Base-by-base conservation (phyloP, 768 basidiomycete species). In the Termitomyces eurrhizus region DNA sequence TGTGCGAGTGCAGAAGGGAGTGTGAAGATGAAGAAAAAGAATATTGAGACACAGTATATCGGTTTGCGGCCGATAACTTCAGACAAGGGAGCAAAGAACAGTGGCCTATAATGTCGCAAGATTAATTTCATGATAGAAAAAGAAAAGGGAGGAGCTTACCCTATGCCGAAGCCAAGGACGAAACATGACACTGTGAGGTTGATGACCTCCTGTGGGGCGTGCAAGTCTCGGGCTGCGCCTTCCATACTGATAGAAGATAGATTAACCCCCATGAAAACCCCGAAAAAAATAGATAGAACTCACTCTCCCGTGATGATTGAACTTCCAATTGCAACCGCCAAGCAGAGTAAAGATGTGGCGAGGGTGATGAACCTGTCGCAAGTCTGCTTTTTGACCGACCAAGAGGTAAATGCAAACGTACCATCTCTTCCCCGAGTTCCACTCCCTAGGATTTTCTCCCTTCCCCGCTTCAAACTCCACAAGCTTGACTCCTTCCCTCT, bases 21-120 rank as follows among this genome's bases (percentile, higher is more conserved):
- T 24, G 78, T 79, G 72, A 80, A 81, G 58, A 83, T 69, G 61
- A 77, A 77, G 65, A 71, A 78, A 36, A 79, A 67, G 64, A 77
- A 73, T 35, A 77, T 71, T 64, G 72, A 75, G 56, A 73, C 62
- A 45, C 60, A 65, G 60, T 78, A 79, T 3, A 77, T 69, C 7
- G 74, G 74, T 33, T 62, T 69, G 14, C 78, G 70, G 7, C 78
- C 77, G 16, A 74, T 66, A 12, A 78, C 69, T 65, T 79, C 76
- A 7, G 75, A 76, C 6, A 78, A 67, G 14, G 66, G 76, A 12
- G 76, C 80, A 70, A 67, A 75, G 63, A 77, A 67, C 55, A 80
- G 73, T 8, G 83, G 78, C 7, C 75, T 71, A 24, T 32, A 33
- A 7, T n/a, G 18, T 26, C 5, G 39, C 4, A n/a, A 46, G 35